Base-by-base conservation (phyloP, 495 filamentous ascomycete genomes). In the Penicillium argentinense region DNA sequence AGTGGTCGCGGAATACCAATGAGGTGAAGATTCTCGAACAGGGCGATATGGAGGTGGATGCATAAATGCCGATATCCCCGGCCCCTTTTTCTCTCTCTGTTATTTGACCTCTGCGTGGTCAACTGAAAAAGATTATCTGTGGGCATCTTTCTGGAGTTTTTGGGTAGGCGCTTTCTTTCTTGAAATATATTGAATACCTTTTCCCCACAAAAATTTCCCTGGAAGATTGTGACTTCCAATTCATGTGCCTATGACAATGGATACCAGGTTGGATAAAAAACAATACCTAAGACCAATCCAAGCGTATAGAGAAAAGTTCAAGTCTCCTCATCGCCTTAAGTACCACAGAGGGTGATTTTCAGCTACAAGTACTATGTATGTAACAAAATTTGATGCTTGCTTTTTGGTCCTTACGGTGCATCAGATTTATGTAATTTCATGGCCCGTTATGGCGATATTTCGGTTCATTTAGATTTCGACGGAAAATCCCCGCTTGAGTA, bases 21-120 rank as follows among this genome's bases (percentile, higher is more conserved):
- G 60, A 75, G 51, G 62, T 78, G 8, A 68, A 65, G 51, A 60
- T 74, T 18, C 40, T 73, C 42, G 67, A 71, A 51, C 52, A 64
- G 45, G 62, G 54, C 26, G 64, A 50, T 6, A 75, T 72, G 68
- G 70, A 74, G 22, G 59, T 69, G 32, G 72, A 74, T 56, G 66
- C 55, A 51, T 56, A 70, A 55, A 53, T 52, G 42, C 19, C 39
- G 41, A 27, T 13, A 14, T n/a, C n/a, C 47, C 43, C 45, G 51
- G 49, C 30, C 14, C 19, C 33, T 22, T 28, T 30, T 48, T 48
- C 26, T 51, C 42, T 54, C 49, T 59, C 48, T 49, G 53, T 40
- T 48, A 39, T 58, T 59, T 41, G 50, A 39, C 29, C 43, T 53
- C 33, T 28, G 25, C 40, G 23, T 42, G 40, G 44, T 44, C 29